Conservation (phyloP, 768 basidiomycete genomes). For the Trametopsis cervina region DNA sequence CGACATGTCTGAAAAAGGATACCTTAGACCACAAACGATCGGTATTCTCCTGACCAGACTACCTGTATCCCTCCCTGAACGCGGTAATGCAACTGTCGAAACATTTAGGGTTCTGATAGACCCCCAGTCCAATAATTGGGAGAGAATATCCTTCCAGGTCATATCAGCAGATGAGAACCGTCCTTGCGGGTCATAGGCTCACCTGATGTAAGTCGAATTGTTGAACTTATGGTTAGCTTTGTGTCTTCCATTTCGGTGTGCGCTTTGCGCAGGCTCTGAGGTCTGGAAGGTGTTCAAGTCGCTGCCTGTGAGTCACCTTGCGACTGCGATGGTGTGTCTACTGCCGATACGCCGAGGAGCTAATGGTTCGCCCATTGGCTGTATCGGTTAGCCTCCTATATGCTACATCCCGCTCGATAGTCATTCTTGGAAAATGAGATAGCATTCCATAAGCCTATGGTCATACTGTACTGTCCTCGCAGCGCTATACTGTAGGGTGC, state of each 20-base stretch:
- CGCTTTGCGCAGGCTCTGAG: not conserved
- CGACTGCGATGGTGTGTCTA: not conserved
- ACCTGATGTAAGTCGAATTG: not conserved
- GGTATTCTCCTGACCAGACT: not conserved
- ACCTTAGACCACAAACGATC: not conserved
- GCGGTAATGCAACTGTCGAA: constrained; percentile 51
- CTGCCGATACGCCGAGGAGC: too few relatives aligned
- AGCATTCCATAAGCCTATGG: too few relatives aligned
- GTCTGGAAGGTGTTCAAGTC: not conserved
- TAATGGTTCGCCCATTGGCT: too few relatives aligned
- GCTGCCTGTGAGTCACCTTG: not conserved
- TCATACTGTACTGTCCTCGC: too few relatives aligned
- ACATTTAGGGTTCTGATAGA: constrained; percentile 59
- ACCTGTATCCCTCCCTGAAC: constrained; percentile 61
- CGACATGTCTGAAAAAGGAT: constrained; percentile 48
- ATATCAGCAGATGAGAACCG: not conserved
- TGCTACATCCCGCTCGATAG: too few relatives aligned
- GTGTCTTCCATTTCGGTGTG: not conserved
- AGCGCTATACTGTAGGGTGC: too few relatives aligned
- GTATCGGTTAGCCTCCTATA: too few relatives aligned
- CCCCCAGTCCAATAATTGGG: constrained; percentile 63
- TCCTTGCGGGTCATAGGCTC: not conserved
- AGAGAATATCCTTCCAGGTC: constrained; percentile 40
- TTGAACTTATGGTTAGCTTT: not conserved
- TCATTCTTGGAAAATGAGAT: too few relatives aligned